Percentiles rank a stretch among this genome's conserved stretches.
Evolutionary conservation across 2,329 filamentous ascomycete species (phyloP).

Genomic region (Paecilomyces variotii): DNA sequence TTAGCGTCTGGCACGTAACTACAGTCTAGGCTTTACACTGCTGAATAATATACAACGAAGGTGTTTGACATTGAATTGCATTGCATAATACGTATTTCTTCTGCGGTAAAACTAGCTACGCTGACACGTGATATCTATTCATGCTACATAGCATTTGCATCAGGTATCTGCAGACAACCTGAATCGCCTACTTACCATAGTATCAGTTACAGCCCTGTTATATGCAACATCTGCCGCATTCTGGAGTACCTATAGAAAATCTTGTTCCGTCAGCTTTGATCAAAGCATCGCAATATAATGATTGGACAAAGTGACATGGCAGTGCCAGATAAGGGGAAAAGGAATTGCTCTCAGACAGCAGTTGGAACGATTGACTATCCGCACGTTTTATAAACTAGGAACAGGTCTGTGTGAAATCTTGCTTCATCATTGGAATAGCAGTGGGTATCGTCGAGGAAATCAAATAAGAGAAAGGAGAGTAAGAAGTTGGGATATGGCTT

Average conservation of each 20-base stretch:
- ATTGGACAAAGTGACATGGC: neutral
- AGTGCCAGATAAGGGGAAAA: conserved; percentile 9
- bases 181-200: neutral
- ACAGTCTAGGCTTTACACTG: no score
- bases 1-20: no score
- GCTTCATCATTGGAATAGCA: conserved; percentile 44
- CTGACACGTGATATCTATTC: no score
- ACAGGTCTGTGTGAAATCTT: conserved; percentile 50
- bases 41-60: no score
- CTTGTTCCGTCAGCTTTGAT: neutral
- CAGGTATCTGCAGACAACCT: neutral
- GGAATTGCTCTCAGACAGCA: conserved; percentile 39
- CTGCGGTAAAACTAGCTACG: no score
- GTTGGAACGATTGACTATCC: conserved; percentile 38
- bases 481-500: conserved; percentile 7
- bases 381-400: conserved; percentile 57
- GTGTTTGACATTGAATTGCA: no score
- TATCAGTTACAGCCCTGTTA: neutral
- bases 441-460: conserved; percentile 3
- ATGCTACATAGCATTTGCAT: no score
- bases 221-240: neutral
- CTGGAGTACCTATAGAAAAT: neutral
- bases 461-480: conserved; percentile 1
- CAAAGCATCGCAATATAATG: neutral
- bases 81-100: no score